Evolutionary conservation across 805 yeast species (phyloP), one percentile per base, ranked within the genome.

Genomic region (Diddensiella transvaalensis): DNA sequence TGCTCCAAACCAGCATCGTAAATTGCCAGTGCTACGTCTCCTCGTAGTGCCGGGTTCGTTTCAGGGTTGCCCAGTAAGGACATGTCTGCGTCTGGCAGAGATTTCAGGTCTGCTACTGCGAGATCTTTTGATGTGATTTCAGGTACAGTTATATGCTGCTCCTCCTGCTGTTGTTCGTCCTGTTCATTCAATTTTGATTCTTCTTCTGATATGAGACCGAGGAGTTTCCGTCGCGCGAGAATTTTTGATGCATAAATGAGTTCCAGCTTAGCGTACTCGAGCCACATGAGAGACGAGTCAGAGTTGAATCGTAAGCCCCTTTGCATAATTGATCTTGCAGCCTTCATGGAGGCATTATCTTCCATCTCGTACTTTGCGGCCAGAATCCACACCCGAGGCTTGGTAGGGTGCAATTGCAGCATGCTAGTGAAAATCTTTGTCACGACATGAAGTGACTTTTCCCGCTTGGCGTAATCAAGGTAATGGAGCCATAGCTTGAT

Each of bases 301-400:
- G 84, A 76, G 62, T 91, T 91, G 65, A 93, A 85, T 64, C 95
- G 76, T 36, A 93, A 72, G 26, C 85, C 95, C 56, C 85, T 79
- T 66, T 90, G 96, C 65, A 89, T 81, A 22, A 93, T 74, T 6
- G 80, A 79, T 65, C 99, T 78, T 19, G 97, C 90, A 40, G 95
- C 90, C 61, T 84, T 82, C 40, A 95, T 87, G 58, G 89, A 85
- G 36, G 91, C 86, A 66, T 93, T 88, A 23, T 78, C 78, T 58
- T 91, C 96, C 60, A 87, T 83, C 68, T 93, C 98, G 67, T 87
- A 88, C 62, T 87, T 87, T 24, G 97, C 96, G 21, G 96, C 97
- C 60, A 87, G 79, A 38, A 93, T 79, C 99, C 99, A 93, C 15
- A 91, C 85, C 58, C 83, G 85, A 2, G 88, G 78, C 61, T 90